Percentiles rank a stretch among this genome's conserved stretches.
Evolutionary conservation across 1,284 basidiomycete species (phyloP).

Genomic region (Fistulina hepatica): DNA sequence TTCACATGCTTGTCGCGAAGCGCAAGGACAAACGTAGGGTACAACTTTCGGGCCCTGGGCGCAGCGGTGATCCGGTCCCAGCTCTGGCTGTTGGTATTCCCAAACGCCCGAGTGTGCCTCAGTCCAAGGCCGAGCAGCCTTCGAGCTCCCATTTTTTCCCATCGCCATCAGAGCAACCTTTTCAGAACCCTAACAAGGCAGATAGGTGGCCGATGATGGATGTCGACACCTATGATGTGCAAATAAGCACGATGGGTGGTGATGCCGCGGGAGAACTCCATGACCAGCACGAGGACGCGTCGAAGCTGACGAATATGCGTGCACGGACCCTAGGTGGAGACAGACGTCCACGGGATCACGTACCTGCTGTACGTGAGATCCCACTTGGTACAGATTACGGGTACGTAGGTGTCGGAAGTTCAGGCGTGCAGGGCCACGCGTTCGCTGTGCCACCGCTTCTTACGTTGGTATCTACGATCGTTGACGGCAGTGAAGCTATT

Average conservation of each 20-base stretch:
- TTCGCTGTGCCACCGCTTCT: conserved; percentile 44
- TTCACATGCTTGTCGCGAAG: conserved; percentile 67
- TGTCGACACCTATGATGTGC: conserved; percentile 39
- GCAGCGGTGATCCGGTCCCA: background rate
- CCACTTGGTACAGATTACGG: too few species aligned
- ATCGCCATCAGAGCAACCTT: conserved; percentile 33
- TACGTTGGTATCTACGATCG: conserved; percentile 43
- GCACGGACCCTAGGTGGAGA: conserved; percentile 68
- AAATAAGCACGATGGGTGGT: conserved; percentile 38
- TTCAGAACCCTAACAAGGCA: conserved; percentile 17
- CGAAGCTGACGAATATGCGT: conserved; percentile 18
- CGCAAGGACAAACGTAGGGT: conserved; percentile 52
- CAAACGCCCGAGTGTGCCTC: conserved; percentile 10
- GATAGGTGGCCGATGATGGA: conserved; percentile 15
- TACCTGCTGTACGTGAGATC: too few species aligned
- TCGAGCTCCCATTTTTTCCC: conserved; percentile 17
- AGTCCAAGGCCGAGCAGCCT: conserved; percentile 10
- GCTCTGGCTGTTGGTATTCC: conserved; percentile 1
- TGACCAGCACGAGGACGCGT: conserved; percentile 30
- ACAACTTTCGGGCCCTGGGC: conserved; percentile 6
- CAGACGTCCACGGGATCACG: conserved; percentile 37
- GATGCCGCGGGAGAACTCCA: conserved; percentile 35
- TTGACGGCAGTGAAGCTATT: conserved; percentile 58
- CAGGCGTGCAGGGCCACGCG: conserved; percentile 13
- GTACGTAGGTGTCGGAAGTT: conserved; percentile 31